Base-by-base conservation (phyloP, 1,284 basidiomycete species). In the Apiotrichum domesticum region DNA sequence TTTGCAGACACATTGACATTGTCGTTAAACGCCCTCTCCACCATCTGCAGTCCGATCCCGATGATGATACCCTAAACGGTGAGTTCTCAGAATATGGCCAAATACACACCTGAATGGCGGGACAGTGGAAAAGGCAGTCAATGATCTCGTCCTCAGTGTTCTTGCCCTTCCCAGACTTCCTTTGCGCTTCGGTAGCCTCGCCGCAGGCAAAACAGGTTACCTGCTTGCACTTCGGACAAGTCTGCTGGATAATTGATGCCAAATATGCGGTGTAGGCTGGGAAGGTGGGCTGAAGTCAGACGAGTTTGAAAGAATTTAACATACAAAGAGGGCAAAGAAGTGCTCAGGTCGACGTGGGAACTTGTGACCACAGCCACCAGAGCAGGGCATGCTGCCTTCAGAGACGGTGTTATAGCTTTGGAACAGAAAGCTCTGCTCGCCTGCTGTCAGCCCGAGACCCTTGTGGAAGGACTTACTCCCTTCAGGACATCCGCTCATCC, bases 401-500 rank as follows among this genome's bases (percentile, higher is more conserved):
- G 82, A 83, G 44, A 93, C 79, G 59, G 85, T 81, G 51, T 83
- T 82, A 73, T 92, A 94, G 35, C 92, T 82, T 63, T 84, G 82
- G 76, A 94, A 94, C 53, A 95, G 79, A 73, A 87, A 88, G 58
- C 84, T 85, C 70, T 95, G 91, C 73, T 94, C 91, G 67, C 85
- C 85, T 75, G 50, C 15, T 1, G 45, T 50, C 29, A 55, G 51
- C 55, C 3, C 7, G 11, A 6, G 11, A 9, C 5, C 34, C 21
- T 32, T 39, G 6, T 21, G 14, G 4, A 11, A 13, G 11, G 0
- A 63, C 66, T 68, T 51, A 72, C 70, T 65, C 57, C 88, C 90
- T 73, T 94, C 91, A 0, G 91, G 90, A 73, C 91, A 94, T 8
- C 91, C 91, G 71, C 88, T 90, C 91, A 94, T 94, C 90, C 90